These are phyloP conservation scores for Xylariales sp. DNA, from an alignment of 2,329 filamentous ascomycete genomes.

Conservation along the genomic window DNA sequence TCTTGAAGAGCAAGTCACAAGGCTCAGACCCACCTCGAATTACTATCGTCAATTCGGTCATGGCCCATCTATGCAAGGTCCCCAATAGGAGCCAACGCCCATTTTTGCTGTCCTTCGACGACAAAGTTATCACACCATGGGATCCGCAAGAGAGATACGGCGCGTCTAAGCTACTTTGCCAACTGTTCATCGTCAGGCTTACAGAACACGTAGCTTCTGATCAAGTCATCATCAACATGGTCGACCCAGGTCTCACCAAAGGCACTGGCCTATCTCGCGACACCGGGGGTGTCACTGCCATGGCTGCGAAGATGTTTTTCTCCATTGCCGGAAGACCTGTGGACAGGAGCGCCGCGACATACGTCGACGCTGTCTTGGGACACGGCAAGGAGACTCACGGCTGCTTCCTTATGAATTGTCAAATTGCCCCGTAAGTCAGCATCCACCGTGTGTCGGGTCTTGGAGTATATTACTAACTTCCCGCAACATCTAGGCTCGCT, in stretches of 20 bases:
- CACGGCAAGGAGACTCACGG: not conserved
- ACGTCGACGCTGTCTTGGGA: not conserved
- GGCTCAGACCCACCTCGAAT: constrained; percentile 12
- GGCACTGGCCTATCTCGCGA: constrained; percentile 10
- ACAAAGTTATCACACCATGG: constrained; percentile 1
- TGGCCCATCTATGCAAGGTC: constrained; percentile 16
- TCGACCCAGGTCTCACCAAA: constrained; percentile 9
- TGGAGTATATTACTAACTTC: not conserved
- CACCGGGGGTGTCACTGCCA: not conserved
- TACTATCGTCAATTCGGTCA: constrained; percentile 24
- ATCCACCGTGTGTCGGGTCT: not conserved
- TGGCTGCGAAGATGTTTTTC: not conserved
- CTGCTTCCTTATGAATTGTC: not conserved
- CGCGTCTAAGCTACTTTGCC: constrained; percentile 23
- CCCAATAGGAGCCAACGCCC: constrained; percentile 11
- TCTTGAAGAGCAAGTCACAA: constrained; percentile 31
- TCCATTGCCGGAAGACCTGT: not conserved
- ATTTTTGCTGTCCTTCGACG: constrained; percentile 14
- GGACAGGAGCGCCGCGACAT: not conserved
- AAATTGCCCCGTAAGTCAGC: not conserved
- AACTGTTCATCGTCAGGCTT: constrained; percentile 20
- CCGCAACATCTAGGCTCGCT: constrained; percentile 12
- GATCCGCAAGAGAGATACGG: constrained; percentile 14
- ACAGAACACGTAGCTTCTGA: constrained; percentile 21
- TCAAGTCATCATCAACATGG: constrained; percentile 9